Percentiles rank a stretch among this genome's conserved stretches.
Evolutionary conservation across 805 yeast genomes (phyloP).

Genomic region (Naumovozyma dairenensis): DNA sequence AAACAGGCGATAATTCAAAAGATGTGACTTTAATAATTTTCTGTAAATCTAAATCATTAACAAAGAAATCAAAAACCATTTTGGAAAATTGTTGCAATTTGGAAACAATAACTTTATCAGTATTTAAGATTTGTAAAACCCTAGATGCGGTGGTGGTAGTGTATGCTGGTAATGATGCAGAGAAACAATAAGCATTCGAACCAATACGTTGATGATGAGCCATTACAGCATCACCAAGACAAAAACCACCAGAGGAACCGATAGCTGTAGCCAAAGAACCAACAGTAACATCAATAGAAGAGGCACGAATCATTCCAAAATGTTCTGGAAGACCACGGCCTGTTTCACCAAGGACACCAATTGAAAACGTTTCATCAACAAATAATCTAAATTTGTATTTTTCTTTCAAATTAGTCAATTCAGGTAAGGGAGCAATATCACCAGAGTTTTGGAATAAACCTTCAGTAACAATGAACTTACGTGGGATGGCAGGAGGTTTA

Average conservation of each 20-base stretch:
- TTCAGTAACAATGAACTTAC: constrained; percentile 88
- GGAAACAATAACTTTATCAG: constrained; percentile 28
- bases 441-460: constrained; percentile 79
- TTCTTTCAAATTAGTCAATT: constrained; percentile 62
- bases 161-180: constrained; percentile 92
- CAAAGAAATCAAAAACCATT: constrained; percentile 33
- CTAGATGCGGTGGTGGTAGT: constrained; percentile 58
- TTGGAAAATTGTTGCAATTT: constrained; percentile 34
- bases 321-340: constrained; percentile 85
- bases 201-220: constrained; percentile 87
- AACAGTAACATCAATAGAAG: constrained; percentile 70
- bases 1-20: constrained; percentile 49
- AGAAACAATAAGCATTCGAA: constrained; percentile 81
- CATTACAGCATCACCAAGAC: constrained; percentile 77
- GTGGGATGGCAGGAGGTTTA: constrained; percentile 53
- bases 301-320: constrained; percentile 50
- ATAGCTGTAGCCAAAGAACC: constrained; percentile 78
- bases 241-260: constrained; percentile 87
- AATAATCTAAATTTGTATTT: constrained; percentile 78
- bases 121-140: constrained; percentile 41
- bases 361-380: constrained; percentile 77
- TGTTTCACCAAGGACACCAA: constrained; percentile 75
- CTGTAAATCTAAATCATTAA: constrained; percentile 29
- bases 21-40: constrained; percentile 46
- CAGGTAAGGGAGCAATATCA: constrained; percentile 61